phyloP scores from a whole-genome alignment of 495 filamentous ascomycete species.

The Neurospora intermedia region DNA sequence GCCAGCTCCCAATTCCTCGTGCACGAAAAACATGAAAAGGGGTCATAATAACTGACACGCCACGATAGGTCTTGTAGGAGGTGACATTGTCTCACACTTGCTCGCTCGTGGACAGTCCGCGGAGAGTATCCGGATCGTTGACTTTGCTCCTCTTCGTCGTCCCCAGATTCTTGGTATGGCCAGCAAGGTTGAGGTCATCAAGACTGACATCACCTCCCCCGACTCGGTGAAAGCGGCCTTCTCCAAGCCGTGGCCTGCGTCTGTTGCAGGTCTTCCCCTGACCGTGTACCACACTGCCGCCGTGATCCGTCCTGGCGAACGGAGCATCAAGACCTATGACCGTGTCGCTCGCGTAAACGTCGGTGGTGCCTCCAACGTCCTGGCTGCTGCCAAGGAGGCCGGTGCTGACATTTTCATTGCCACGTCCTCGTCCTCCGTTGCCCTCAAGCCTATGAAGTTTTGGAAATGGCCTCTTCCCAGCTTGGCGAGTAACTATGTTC shows the following conservation, averaged over 20 bases:
- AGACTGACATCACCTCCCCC: constrained; percentile 43
- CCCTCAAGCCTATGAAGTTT: constrained; percentile 31
- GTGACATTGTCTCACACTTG: constrained; percentile 44
- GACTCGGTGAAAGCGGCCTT: constrained; percentile 37
- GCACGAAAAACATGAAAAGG: background rate
- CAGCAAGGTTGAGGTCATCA: constrained; percentile 33
- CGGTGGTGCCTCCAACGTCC: constrained; percentile 46
- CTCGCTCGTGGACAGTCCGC: constrained; percentile 44
- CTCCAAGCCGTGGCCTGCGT: constrained; percentile 36
- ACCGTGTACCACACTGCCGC: constrained; percentile 52
- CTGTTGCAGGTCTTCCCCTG: constrained; percentile 35
- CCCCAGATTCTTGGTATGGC: constrained; percentile 27
- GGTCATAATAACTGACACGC: background rate
- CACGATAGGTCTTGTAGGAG: constrained; percentile 42
- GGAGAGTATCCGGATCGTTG: constrained; percentile 43
- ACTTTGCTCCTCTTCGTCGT: constrained; percentile 35
- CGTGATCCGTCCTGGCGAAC: constrained; percentile 39
- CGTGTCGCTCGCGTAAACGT: constrained; percentile 44
- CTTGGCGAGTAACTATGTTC: constrained; percentile 28
- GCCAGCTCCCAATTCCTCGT: background rate
- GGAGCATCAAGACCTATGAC: constrained; percentile 34
- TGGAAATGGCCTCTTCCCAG: constrained; percentile 41
- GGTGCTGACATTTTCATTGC: constrained; percentile 47
- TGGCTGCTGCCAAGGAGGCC: constrained; percentile 37
- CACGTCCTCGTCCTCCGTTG: constrained; percentile 46